Evolutionary conservation across 495 filamentous ascomycete genomes (phyloP), one percentile per base, ranked within the genome.

Genomic region (Evansstolkia leycettana): DNA sequence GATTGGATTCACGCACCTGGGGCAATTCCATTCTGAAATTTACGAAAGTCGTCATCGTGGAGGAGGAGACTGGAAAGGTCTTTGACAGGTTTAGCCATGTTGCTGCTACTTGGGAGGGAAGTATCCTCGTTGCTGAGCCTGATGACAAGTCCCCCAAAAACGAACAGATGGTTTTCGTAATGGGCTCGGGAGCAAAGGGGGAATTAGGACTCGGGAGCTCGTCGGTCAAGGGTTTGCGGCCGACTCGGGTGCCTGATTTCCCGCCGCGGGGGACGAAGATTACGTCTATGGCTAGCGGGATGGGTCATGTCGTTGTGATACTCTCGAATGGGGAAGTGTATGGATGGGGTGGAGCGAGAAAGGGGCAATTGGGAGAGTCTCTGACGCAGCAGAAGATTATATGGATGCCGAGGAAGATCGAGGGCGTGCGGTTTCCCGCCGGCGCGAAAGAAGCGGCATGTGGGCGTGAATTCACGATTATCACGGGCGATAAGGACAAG

Each of bases 321-420:
- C 56, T 93, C 1, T 69, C 67, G 17, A 79, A 79, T 51, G 88
- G 86, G 2, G 65, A 79, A 1, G 78, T 80, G 1, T 94, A 79
- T 53, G 90, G 88, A 2, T 95, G 90, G 90, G 90, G 90, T 1
- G 78, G 65, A 41, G 75, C 76, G 5, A 67, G 86, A 17, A 87
- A 93, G 58, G 86, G 86, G 0, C 88, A 96, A 51, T 54, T 96
- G 0, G 86, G 84, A 3, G 45, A 64, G 8, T 51, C 58, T 1
- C 28, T 38, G 2, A 55, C 45, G 8, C 63, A 42, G 0, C 16
- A 33, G 17, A 66, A 57, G 35, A 60, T 76, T 18, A 55, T 78
- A 5, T 69, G 59, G 54, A 40, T 41, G 15, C 88, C 89, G 8
- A 59, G 65, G 3, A 72, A 60, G 49, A 63, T 95, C 24, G 43